phyloP scores from a whole-genome alignment of 169 alveolate genomes.

The Cryptosporidium xiaoi region DNA sequence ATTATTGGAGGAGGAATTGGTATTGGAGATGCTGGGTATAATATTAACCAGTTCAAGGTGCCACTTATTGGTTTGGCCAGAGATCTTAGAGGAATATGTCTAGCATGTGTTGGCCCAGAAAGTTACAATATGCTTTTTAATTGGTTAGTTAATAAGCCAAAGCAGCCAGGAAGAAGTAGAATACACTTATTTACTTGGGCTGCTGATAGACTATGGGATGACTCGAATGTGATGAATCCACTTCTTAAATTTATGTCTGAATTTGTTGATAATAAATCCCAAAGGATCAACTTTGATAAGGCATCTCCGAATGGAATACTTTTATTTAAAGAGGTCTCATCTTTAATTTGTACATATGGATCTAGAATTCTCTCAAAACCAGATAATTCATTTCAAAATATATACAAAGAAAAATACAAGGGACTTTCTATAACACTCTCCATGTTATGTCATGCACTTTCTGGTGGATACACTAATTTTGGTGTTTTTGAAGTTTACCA shows the following conservation, averaged over 20 bases:
- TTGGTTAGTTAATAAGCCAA: conserved; percentile 90
- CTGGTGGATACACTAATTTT: conserved; percentile 91
- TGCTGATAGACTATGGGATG: conserved; percentile 90
- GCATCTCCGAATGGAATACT: conserved; percentile 92
- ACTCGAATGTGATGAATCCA: conserved; percentile 90
- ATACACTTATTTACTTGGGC: conserved; percentile 86
- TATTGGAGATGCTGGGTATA: conserved; percentile 16
- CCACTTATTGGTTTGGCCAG: conserved; percentile 90
- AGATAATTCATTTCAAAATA: conserved; percentile 82
- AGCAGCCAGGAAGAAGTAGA: conserved; percentile 84
- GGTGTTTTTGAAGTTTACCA: conserved; percentile 93
- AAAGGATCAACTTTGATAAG: conserved; percentile 90
- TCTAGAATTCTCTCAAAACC: conserved; percentile 81
- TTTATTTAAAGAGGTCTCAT: conserved; percentile 89
- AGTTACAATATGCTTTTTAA: conserved; percentile 88
- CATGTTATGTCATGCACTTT: conserved; percentile 89
- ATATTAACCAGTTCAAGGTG: conserved; percentile 77
- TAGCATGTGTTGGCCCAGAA: conserved; percentile 84
- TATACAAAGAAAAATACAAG: conserved; percentile 90
- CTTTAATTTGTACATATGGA: conserved; percentile 82
- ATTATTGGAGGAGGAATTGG: no score
- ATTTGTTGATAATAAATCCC: conserved; percentile 86
- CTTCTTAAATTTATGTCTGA: conserved; percentile 91
- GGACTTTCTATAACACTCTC: conserved; percentile 89
- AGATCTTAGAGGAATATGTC: conserved; percentile 89